phyloP scores from a whole-genome alignment of 2,329 filamentous ascomycete species.

The Pestalotiopsis sp. region DNA sequence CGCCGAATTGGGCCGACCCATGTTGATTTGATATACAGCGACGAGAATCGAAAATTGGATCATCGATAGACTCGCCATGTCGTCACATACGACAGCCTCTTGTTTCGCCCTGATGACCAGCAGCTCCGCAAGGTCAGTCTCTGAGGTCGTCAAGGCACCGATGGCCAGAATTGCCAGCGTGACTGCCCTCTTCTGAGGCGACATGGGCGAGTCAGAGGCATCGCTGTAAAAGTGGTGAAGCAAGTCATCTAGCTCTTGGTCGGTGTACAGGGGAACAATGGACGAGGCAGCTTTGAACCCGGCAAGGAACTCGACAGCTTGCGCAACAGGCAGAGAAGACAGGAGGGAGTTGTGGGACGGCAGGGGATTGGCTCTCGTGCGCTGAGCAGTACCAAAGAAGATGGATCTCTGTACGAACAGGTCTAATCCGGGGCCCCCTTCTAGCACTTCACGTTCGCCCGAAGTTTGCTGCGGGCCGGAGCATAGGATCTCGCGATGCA shows the following conservation, averaged over 20 bases:
- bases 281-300: not conserved
- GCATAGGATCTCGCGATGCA: constrained; percentile 28
- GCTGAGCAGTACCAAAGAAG: constrained; percentile 30
- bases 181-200: constrained; percentile 24
- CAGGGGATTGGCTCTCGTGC: constrained; percentile 16
- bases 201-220: constrained; percentile 11
- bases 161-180: constrained; percentile 25
- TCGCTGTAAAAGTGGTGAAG: constrained; percentile 19
- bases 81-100: constrained; percentile 26
- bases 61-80: constrained; percentile 32
- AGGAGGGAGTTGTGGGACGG: constrained; percentile 3
- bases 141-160: constrained; percentile 25
- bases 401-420: constrained; percentile 31
- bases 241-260: constrained; percentile 22
- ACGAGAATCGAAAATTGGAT: constrained; percentile 28
- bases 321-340: constrained; percentile 15
- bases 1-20: constrained; percentile 29
- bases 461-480: constrained; percentile 14
- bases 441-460: constrained; percentile 23
- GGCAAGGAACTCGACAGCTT: constrained; percentile 14
- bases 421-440: constrained; percentile 24
- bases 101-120: constrained; percentile 26
- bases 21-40: constrained; percentile 28
- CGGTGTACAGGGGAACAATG: constrained; percentile 21
- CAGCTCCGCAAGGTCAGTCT: constrained; percentile 25